A percentile compares a stretch with the other conserved stretches of the same genome.
Evolutionary conservation across 805 yeast genomes (phyloP).

Genomic region (Nakazawaea populi): DNA sequence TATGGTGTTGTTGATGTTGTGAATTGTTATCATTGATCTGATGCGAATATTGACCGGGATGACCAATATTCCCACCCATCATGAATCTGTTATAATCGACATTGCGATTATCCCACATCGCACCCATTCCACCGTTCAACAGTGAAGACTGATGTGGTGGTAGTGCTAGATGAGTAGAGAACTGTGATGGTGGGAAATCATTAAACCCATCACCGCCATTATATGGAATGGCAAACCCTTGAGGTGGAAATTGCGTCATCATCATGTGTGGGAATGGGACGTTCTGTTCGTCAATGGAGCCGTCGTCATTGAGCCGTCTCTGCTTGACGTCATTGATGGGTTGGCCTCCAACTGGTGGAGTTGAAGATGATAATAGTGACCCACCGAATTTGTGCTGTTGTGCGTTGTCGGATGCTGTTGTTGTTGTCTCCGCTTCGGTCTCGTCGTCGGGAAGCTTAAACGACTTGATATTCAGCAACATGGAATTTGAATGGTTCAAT

Average conservation of each 20-base stretch:
- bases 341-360: neutral
- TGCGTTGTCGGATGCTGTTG: neutral
- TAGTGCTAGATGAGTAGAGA: neutral
- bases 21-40: neutral
- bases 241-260: neutral
- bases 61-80: neutral
- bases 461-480: conserved; percentile 4
- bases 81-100: neutral
- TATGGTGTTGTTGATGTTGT: neutral
- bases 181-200: neutral
- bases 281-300: neutral
- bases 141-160: neutral
- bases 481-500: neutral
- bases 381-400: conserved; percentile 8
- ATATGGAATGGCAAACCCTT: neutral
- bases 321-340: neutral
- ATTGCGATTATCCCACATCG: neutral
- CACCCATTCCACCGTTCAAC: neutral
- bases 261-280: neutral
- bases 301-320: neutral
- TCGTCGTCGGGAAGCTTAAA: conserved; percentile 7
- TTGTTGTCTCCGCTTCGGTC: neutral
- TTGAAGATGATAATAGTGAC: neutral
- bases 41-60: neutral
- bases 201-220: neutral